phyloP scores from a whole-genome alignment of 176 grass and related monocot species.

The Triticum monococcum region DNA sequence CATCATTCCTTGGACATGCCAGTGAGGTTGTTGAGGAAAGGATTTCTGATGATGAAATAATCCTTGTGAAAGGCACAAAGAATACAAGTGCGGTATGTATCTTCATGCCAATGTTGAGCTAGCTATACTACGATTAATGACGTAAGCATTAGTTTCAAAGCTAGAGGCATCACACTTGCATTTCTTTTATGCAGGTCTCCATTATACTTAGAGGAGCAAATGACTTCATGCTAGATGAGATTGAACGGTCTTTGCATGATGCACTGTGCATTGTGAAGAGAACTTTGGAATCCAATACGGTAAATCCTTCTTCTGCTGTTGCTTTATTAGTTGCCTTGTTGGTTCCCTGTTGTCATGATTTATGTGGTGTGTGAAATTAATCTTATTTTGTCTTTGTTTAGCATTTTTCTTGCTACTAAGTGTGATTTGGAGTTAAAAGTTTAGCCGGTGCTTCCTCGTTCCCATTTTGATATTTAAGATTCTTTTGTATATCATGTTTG shows the following conservation, averaged over 20 bases:
- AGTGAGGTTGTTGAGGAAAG: conserved; percentile 86
- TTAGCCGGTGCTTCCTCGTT: neutral
- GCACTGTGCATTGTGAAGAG: conserved; percentile 91
- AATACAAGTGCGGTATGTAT: conserved; percentile 75
- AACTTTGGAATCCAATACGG: conserved; percentile 80
- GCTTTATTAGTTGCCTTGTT: neutral
- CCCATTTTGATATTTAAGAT: neutral
- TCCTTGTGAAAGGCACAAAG: conserved; percentile 87
- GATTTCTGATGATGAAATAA: conserved; percentile 86
- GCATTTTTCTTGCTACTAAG: neutral
- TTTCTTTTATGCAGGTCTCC: conserved; percentile 53
- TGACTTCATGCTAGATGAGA: conserved; percentile 93
- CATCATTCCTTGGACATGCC: conserved; percentile 74
- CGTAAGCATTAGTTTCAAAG: neutral
- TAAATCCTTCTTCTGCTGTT: conserved; percentile 25
- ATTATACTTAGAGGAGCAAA: conserved; percentile 94
- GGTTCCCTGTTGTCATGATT: neutral
- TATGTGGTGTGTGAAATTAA: neutral
- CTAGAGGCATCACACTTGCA: neutral
- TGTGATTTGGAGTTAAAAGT: neutral
- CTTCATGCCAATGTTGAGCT: conserved; percentile 3
- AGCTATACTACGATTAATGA: neutral
- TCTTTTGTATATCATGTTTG: neutral
- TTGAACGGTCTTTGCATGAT: conserved; percentile 86
- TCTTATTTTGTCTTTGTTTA: neutral